These are phyloP conservation scores for Alternaria tenuissima DNA, from an alignment of 2,329 filamentous ascomycete genomes.

Conservation along the genomic window DNA sequence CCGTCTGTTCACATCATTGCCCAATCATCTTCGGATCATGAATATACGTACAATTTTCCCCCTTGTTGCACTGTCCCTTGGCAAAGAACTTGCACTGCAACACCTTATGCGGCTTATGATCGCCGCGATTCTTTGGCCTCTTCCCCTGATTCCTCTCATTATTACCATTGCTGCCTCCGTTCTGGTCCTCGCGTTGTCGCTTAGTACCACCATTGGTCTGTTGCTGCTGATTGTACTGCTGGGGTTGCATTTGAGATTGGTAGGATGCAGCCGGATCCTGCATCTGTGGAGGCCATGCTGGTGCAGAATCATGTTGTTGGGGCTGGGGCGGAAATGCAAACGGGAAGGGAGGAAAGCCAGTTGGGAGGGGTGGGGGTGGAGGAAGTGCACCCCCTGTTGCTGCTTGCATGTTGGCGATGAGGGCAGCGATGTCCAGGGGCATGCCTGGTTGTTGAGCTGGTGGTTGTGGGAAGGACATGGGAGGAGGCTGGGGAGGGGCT, in stretches of 20 bases:
- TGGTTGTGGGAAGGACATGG: conserved; percentile 21
- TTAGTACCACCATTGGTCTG: conserved; percentile 44
- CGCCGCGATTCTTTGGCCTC: conserved; percentile 31
- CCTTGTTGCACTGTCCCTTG: conserved; percentile 75
- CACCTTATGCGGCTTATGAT: conserved; percentile 48
- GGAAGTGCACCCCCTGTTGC: conserved; percentile 27
- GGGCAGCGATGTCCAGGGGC: conserved; percentile 31
- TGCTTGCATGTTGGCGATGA: conserved; percentile 36
- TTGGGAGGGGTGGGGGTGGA: conserved; percentile 36
- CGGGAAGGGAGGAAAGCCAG: conserved; percentile 27
- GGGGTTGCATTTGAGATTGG: conserved; percentile 19
- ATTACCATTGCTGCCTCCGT: conserved; percentile 33
- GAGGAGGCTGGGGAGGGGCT: conserved; percentile 23
- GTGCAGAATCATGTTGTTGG: conserved; percentile 16
- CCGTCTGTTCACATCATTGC: neutral
- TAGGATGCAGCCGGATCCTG: conserved; percentile 12
- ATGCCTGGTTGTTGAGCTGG: conserved; percentile 25
- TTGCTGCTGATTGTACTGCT: conserved; percentile 33
- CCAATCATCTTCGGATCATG: conserved; percentile 60
- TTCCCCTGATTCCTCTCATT: conserved; percentile 63
- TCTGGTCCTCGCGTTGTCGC: conserved; percentile 45
- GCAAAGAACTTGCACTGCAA: conserved; percentile 72
- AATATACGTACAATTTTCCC: conserved; percentile 76
- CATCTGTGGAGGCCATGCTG: conserved; percentile 25
- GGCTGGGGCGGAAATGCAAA: conserved; percentile 27